Percentiles rank a stretch among this genome's conserved stretches.
Conservation (phyloP, 116 monocot species). For the Trichopus zeylanicus region DNA sequence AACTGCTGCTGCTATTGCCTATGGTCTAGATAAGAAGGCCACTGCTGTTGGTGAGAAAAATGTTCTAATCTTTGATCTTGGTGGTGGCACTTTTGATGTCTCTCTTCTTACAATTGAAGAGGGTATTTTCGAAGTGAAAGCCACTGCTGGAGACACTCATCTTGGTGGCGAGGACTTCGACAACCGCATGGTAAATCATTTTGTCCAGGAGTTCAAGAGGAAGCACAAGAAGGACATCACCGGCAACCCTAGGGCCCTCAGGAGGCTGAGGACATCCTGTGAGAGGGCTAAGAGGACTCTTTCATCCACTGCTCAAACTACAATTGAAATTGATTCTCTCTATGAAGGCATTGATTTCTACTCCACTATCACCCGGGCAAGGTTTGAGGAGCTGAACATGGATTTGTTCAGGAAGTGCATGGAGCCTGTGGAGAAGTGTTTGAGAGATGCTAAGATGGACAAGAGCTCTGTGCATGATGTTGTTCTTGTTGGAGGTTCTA, state of each 20-base stretch:
- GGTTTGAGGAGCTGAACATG: conserved; percentile 51
- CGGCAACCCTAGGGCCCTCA: conserved; percentile 32
- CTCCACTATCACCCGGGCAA: conserved; percentile 37
- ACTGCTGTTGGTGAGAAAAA: conserved; percentile 34
- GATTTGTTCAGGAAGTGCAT: conserved; percentile 49
- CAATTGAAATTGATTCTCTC: conserved; percentile 42
- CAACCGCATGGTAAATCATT: conserved; percentile 34
- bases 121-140: conserved; percentile 39
- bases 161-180: conserved; percentile 45
- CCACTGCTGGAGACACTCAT: conserved; percentile 53
- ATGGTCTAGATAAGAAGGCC: conserved; percentile 47
- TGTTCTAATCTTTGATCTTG: conserved; percentile 46
- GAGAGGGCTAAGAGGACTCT: conserved; percentile 39
- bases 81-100: conserved; percentile 21
- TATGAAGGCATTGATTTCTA: conserved; percentile 52
- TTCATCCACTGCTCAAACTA: conserved; percentile 3
- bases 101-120: conserved; percentile 31
- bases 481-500: conserved; percentile 51
- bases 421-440: conserved; percentile 43
- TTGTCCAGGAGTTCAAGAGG: conserved; percentile 40
- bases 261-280: conserved; percentile 31
- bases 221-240: conserved; percentile 43
- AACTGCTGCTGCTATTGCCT: conserved; percentile 52
- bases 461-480: conserved; percentile 41
- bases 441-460: conserved; percentile 44